A percentile compares a stretch with the other conserved stretches of the same genome.
Conservation (phyloP, 192 early-diverging fungal genomes). For the Lobosporangium transversale region DNA sequence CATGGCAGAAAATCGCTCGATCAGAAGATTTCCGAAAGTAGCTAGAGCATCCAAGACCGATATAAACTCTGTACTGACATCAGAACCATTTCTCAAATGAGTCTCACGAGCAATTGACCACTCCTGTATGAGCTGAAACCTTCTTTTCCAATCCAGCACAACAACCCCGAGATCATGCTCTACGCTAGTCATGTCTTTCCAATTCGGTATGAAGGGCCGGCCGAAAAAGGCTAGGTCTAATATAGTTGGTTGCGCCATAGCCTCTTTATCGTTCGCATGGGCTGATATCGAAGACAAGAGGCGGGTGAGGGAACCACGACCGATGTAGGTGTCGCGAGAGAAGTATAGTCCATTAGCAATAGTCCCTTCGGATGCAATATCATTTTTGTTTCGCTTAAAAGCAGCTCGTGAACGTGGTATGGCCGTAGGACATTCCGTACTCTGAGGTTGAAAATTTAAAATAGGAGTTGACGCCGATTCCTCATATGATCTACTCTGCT, state of each 20-base stretch:
- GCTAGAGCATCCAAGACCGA: neutral
- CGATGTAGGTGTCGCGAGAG: constrained; percentile 30
- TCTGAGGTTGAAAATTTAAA: too few relatives aligned
- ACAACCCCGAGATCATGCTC: constrained; percentile 3
- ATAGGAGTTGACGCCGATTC: too few relatives aligned
- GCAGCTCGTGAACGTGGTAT: neutral
- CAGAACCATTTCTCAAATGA: neutral
- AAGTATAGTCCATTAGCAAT: constrained; percentile 28
- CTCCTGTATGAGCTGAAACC: constrained; percentile 6
- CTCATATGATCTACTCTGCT: too few relatives aligned
- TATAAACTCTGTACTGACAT: neutral
- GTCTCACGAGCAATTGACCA: neutral
- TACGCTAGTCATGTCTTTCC: neutral
- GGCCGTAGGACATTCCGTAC: neutral
- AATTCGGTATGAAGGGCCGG: neutral
- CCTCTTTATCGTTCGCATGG: too few relatives aligned
- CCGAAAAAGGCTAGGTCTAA: constrained; percentile 3
- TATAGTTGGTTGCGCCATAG: neutral
- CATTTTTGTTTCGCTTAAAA: neutral
- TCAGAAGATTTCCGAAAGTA: neutral
- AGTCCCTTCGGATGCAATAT: neutral
- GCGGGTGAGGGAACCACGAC: constrained; percentile 16
- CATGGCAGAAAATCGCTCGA: neutral
- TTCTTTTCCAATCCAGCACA: neutral
- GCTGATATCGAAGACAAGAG: too few relatives aligned